Base-by-base conservation (phyloP, 2,329 filamentous ascomycete species). In the Cercospora zeae-maydis region DNA sequence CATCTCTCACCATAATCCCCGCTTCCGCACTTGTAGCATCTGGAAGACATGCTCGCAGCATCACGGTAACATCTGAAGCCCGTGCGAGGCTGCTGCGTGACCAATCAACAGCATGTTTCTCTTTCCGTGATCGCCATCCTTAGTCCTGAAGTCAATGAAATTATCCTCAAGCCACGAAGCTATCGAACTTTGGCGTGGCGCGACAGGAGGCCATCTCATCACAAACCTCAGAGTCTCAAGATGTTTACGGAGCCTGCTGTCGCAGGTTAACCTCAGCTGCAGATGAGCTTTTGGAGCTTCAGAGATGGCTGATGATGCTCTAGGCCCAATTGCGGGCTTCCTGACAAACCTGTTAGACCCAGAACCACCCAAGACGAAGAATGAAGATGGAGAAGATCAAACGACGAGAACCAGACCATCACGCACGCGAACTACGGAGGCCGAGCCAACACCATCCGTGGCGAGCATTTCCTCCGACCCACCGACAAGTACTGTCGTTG, bases 111-210 rank as follows among this genome's bases (percentile, higher is more conserved):
- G 42, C 16, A 47, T 24, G 13, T 21, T 47, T 47, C 42, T 47
- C 42, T 47, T 47, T 14, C 42, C 42, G 42, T 47, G 42, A 47
- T 34, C 27, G 24, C 31, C 49, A 34, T 21, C n/a, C 2, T 34
- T 52, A 33, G 49, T 30, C 49, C 31, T 34, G n/a, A 47, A 53
- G 49, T 53, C 49, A 53, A 53, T 31, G 34, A 53, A 42, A 52
- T 59, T 59, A 33, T 42, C 10, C 47, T 53, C 33, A 53, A 52
- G 57, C 33, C 47, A 59, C 57, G 3, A 19, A 16, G 10, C 47
- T 37, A 47, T 59, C 45, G 31, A 31, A 33, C 47, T n/a, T 53
- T 53, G 37, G 57, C 57, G 33, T 42, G 37, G 57, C 57, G 33
- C 45, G n/a, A 53, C 57, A 30, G 33, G 57, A 53, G 57, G 47